Conservation (phyloP, 352 stramenopile species). For the Pythium diclinum region DNA sequence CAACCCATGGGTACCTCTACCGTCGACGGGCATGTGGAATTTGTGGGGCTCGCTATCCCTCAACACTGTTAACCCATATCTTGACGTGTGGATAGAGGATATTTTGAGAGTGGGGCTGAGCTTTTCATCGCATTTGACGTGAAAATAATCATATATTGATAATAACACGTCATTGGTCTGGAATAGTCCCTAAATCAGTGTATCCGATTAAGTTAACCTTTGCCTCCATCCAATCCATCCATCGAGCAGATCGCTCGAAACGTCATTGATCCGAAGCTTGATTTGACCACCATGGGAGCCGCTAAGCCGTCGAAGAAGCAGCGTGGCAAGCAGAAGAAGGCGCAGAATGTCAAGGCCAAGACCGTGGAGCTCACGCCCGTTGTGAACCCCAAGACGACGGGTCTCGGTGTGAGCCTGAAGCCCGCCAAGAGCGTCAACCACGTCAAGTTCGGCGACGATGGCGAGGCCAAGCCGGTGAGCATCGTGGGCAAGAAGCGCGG, state of each 20-base stretch:
- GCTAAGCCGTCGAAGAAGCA: slow-evolving; percentile 79
- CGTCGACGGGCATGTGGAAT: neutral
- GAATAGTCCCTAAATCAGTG: neutral
- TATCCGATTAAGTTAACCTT: slow-evolving; percentile 12
- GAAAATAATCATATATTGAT: no score
- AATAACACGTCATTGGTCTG: neutral
- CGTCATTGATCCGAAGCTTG: neutral
- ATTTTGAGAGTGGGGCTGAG: no score
- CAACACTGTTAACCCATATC: no score
- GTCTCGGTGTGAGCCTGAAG: slow-evolving; percentile 20
- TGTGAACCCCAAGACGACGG: slow-evolving; percentile 7
- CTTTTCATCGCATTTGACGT: no score
- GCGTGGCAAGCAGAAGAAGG: slow-evolving; percentile 63
- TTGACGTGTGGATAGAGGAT: no score
- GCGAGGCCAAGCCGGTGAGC: slow-evolving; percentile 33
- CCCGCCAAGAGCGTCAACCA: slow-evolving; percentile 37
- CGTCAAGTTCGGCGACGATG: slow-evolving; percentile 67
- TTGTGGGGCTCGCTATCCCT: no score
- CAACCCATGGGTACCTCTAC: neutral
- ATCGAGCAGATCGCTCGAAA: neutral
- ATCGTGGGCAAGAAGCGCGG: slow-evolving; percentile 49
- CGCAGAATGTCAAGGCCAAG: slow-evolving; percentile 24
- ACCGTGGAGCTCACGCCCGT: neutral
- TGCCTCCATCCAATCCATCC: slow-evolving; percentile 6
- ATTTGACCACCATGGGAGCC: slow-evolving; percentile 33